Evolutionary conservation across 2,329 filamentous ascomycete genomes (phyloP).

Genomic region (Penicillium sp.): DNA sequence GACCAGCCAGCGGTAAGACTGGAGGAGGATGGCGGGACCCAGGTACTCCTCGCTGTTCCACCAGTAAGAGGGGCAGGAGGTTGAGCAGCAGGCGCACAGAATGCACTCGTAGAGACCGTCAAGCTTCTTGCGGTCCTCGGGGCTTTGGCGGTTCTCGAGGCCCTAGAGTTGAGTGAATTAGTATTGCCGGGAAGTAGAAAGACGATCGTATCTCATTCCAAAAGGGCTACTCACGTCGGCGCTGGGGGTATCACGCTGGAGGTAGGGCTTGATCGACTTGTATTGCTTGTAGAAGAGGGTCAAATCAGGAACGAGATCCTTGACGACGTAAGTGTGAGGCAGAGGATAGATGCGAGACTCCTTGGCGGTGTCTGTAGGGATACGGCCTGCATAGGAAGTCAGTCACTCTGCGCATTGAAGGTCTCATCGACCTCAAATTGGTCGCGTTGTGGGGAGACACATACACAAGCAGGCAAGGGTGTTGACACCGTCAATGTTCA

Average conservation of each 20-base stretch:
- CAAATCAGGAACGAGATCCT: conserved; percentile 96
- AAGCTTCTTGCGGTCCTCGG: conserved; percentile 92
- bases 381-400: conserved; percentile 67
- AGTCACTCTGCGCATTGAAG: conserved; percentile 10
- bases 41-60: conserved; percentile 99
- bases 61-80: conserved; percentile 99
- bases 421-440: background rate
- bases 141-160: conserved; percentile 87
- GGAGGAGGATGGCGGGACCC: conserved; percentile 91
- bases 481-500: conserved; percentile 99
- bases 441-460: conserved; percentile 39
- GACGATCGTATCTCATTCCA: background rate
- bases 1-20: conserved; percentile 96
- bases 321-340: conserved; percentile 98
- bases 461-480: conserved; percentile 96
- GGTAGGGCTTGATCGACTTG: conserved; percentile 98
- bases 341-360: conserved; percentile 96
- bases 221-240: conserved; percentile 67
- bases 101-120: conserved; percentile 99
- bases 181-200: background rate
- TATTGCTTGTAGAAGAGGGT: conserved; percentile 99
- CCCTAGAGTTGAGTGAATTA: conserved; percentile 57
- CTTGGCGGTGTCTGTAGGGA: conserved; percentile 76
- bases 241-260: conserved; percentile 83
- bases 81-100: conserved; percentile 98